A percentile compares a stretch with the other conserved stretches of the same genome.
Evolutionary conservation across 208 protist genomes (phyloP).

Genomic region (Trypanosoma lewisi): DNA sequence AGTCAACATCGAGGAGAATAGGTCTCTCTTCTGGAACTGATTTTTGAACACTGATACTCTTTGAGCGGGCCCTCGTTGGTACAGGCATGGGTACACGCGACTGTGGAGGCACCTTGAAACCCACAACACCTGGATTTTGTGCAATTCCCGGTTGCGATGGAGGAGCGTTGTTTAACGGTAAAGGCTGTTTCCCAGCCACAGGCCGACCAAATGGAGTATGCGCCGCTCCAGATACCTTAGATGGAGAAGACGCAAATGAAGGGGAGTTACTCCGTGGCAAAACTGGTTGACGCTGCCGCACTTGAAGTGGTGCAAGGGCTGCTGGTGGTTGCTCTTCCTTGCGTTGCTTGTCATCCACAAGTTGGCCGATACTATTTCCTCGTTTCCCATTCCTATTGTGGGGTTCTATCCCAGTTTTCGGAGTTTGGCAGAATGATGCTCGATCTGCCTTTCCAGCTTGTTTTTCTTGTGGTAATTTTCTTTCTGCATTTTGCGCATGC

Average conservation of each 20-base stretch:
- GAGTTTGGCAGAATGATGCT: not conserved
- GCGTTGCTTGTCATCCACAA: not conserved
- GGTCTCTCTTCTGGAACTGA: not conserved
- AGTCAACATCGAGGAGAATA: constrained; percentile 21
- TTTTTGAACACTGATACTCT: not conserved
- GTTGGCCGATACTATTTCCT: not conserved
- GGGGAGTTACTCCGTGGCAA: constrained; percentile 1
- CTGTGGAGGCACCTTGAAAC: constrained; percentile 17
- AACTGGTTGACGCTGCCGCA: not conserved
- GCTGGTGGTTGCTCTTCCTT: constrained; percentile 2
- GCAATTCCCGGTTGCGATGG: not conserved
- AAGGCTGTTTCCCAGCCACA: not conserved
- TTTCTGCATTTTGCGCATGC: not conserved
- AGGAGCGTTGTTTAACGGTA: not conserved
- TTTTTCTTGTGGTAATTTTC: not conserved
- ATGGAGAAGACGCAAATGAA: not conserved
- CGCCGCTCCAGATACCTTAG: not conserved
- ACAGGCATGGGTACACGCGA: constrained; percentile 1
- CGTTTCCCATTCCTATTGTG: constrained; percentile 1
- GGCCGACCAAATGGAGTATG: not conserved
- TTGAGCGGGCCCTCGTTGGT: not conserved
- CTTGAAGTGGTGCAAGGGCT: constrained; percentile 8
- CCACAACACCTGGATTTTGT: constrained; percentile 13
- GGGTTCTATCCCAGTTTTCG: not conserved
- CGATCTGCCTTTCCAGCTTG: not conserved